Evolutionary conservation across 495 filamentous ascomycete genomes (phyloP).

Genomic region (Amphirosellinia nigrospora): DNA sequence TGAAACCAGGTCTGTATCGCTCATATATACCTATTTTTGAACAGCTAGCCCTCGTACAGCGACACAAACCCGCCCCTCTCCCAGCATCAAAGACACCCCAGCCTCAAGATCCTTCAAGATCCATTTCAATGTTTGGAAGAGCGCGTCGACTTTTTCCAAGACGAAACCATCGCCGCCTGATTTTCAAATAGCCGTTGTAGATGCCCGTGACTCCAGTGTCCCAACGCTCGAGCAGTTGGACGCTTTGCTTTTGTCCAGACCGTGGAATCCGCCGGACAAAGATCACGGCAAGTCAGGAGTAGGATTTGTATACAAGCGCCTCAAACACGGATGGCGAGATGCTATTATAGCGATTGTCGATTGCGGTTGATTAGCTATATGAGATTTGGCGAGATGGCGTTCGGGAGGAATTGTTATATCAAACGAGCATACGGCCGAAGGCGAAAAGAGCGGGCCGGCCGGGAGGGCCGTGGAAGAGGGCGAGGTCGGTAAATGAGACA

Average conservation of each 20-base stretch:
- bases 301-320: constrained; percentile 61
- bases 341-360: constrained; percentile 89
- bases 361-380: constrained; percentile 85
- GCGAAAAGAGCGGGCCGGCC: constrained; percentile 36
- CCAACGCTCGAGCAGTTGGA: constrained; percentile 75
- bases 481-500: constrained; percentile 40
- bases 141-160: constrained; percentile 70
- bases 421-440: constrained; percentile 38
- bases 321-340: constrained; percentile 85
- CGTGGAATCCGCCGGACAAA: constrained; percentile 64
- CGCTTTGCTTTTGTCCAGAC: constrained; percentile 67
- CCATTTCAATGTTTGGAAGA: constrained; percentile 80
- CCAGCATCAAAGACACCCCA: constrained; percentile 23
- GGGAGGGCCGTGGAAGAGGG: constrained; percentile 48
- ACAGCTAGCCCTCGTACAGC: constrained; percentile 75
- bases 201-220: constrained; percentile 71
- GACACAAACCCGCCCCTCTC: constrained; percentile 64
- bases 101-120: constrained; percentile 66
- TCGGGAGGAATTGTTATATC: constrained; percentile 77
- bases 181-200: constrained; percentile 80
- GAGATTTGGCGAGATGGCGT: constrained; percentile 77
- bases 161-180: constrained; percentile 75
- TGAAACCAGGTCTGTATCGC: constrained; percentile 78
- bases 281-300: constrained; percentile 43
- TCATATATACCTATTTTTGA: constrained; percentile 80